A percentile compares a stretch with the other conserved stretches of the same genome.
phyloP scores from a whole-genome alignment of 2,329 filamentous ascomycete genomes.

The Aspergillus ochraceus region DNA sequence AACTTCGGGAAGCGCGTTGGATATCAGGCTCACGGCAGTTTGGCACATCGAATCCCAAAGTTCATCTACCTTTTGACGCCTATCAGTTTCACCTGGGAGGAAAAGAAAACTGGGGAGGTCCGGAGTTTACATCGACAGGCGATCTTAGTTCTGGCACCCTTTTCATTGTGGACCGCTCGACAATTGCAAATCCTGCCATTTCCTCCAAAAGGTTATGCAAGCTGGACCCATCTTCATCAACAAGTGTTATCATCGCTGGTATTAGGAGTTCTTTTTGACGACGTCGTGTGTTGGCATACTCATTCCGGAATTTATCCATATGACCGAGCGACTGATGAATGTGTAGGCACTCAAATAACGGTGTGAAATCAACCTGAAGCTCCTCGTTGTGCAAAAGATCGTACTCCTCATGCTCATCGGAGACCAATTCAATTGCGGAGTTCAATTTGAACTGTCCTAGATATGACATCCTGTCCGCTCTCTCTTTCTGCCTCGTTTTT shows the following conservation, averaged over 20 bases:
- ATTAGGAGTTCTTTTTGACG: slow-evolving; percentile 90
- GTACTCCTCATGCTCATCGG: slow-evolving; percentile 93
- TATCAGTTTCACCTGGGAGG: slow-evolving; percentile 11
- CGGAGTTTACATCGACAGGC: slow-evolving; percentile 66
- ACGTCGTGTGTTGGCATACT: slow-evolving; percentile 88
- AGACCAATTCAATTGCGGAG: slow-evolving; percentile 91
- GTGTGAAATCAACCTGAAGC: slow-evolving; percentile 89
- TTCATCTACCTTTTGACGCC: slow-evolving; percentile 73
- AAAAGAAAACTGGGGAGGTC: neutral
- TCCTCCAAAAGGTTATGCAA: slow-evolving; percentile 90
- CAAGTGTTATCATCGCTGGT: slow-evolving; percentile 71
- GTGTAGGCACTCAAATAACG: slow-evolving; percentile 90
- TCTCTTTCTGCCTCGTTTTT: slow-evolving; percentile 76
- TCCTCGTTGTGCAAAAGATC: slow-evolving; percentile 95
- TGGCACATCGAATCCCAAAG: slow-evolving; percentile 98
- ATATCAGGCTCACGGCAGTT: slow-evolving; percentile 77
- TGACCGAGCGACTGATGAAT: slow-evolving; percentile 94
- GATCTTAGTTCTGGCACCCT: slow-evolving; percentile 80
- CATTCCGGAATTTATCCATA: slow-evolving; percentile 82
- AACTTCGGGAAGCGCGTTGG: slow-evolving; percentile 74
- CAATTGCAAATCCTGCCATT: slow-evolving; percentile 93
- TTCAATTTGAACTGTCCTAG: slow-evolving; percentile 86
- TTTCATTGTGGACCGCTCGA: slow-evolving; percentile 91
- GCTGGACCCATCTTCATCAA: slow-evolving; percentile 79
- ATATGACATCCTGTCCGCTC: slow-evolving; percentile 72